Evolutionary conservation across 257 asterid species (phyloP).

Genomic region (Petunia secreta): DNA sequence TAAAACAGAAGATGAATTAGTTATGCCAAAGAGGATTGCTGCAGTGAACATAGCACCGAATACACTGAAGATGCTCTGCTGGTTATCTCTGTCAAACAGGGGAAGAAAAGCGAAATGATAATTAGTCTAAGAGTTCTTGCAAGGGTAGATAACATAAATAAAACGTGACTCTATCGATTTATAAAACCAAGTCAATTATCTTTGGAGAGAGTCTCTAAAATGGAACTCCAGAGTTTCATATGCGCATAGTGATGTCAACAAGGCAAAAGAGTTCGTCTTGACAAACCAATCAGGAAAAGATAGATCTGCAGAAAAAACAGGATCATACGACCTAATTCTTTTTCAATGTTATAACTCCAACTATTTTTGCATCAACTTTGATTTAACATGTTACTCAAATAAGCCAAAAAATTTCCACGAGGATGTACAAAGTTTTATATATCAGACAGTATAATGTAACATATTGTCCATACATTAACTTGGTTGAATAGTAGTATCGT

Average conservation of each 20-base stretch:
- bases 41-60: conserved; percentile 49
- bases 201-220: neutral
- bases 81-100: conserved; percentile 40
- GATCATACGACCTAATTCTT: conserved; percentile 2
- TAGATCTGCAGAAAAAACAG: neutral
- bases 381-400: neutral
- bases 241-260: neutral
- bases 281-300: neutral
- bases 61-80: conserved; percentile 50
- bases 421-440: neutral
- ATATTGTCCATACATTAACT: neutral
- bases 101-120: neutral
- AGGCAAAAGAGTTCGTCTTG: neutral
- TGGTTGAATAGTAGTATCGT: neutral
- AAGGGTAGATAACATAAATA: too few relatives aligned
- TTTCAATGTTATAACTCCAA: neutral
- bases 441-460: neutral
- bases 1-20: conserved; percentile 44
- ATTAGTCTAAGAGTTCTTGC: neutral
- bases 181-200: neutral
- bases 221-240: neutral
- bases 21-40: conserved; percentile 49
- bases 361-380: neutral
- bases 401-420: neutral
- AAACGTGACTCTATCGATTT: neutral